Evolutionary conservation across 1,284 basidiomycete species (phyloP), one percentile per base, ranked within the genome.

Genomic region (Apiotrichum sp.): DNA sequence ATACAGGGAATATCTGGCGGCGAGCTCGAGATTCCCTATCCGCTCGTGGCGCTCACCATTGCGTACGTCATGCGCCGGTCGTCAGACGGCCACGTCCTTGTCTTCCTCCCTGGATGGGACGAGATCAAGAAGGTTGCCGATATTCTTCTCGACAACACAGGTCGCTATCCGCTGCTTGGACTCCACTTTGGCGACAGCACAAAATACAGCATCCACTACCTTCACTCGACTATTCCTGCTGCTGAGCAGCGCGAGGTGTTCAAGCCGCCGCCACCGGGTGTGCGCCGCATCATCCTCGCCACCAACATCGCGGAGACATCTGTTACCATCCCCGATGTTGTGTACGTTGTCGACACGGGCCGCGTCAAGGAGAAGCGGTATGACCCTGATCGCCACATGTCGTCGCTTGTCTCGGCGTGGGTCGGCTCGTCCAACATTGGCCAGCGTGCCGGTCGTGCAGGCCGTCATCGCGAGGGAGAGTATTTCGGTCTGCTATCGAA

Each of bases 261-360:
- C 72, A 85, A 87, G 22, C 87, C 89, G 4, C 86, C 90, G 13
- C 80, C 84, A 0, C 64, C 72, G 3, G 89, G 90, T 16, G 82
- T 93, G 22, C 85, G 93, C 59, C 84, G 91, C 16, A 81, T 98
- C 69, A 95, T 97, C 64, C 80, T 97, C 42, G 84, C 93, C 3
- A 98, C 93, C 47, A 98, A 97, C 75, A 95, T 98, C 58, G 95
- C 93, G 10, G 93, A 98, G 78, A 96, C 93, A 1, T 93, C 89
- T 5, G 83, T 98, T 64, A 98, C 93, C 1, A 97, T 98, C 63
- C 93, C 93, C 1, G 90, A 97, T 68, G 92, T 97, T 33, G 92
- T 96, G 6, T 93, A 91, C 69, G 93, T 98, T 48, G 85, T 97
- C 46, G 93, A 98, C 70, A 83, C 88, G 0, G 93, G 83, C 31